A percentile compares a stretch with the other conserved stretches of the same genome.
These are phyloP conservation scores for Ascochyta lentis DNA, from an alignment of 2,329 filamentous ascomycete genomes.

Conservation along the genomic window DNA sequence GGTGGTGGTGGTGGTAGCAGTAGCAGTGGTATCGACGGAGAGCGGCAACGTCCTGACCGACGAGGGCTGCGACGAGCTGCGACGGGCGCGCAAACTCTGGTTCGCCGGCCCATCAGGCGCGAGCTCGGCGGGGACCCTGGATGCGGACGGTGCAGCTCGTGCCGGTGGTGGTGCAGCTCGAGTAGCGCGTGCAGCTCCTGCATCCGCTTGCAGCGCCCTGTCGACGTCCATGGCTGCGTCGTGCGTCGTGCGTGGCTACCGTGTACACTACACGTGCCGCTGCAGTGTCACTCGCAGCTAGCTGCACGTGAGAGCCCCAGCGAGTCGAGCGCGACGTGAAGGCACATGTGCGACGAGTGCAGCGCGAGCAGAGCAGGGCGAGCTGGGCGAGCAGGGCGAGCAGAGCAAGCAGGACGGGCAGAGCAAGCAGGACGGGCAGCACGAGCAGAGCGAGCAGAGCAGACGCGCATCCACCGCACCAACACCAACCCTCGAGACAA, in stretches of 20 bases:
- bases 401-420: no score
- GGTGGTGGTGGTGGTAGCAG: no score
- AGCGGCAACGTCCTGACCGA: slow-evolving; percentile 23
- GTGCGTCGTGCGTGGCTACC: no score
- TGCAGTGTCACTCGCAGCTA: slow-evolving; percentile 1
- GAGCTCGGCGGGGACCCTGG: slow-evolving; percentile 3
- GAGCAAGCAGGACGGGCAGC: no score
- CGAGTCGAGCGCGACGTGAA: slow-evolving; percentile 13
- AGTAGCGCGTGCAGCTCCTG: background rate
- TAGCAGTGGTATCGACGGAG: slow-evolving; percentile 10
- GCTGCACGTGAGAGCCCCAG: slow-evolving; percentile 3
- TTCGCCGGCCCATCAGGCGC: slow-evolving; percentile 23
- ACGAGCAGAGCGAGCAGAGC: no score
- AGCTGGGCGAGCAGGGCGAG: no score
- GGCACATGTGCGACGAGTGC: background rate
- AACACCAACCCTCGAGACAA: no score
- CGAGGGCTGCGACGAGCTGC: slow-evolving; percentile 39
- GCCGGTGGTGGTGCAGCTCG: background rate
- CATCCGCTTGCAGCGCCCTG: background rate
- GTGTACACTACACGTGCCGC: no score
- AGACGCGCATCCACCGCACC: no score
- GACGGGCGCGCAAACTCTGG: slow-evolving; percentile 35
- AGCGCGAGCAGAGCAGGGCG: no score
- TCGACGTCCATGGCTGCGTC: background rate
- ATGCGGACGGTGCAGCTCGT: no score